Conservation (phyloP, 2,329 filamentous ascomycete genomes). For the Cercospora sp. region DNA sequence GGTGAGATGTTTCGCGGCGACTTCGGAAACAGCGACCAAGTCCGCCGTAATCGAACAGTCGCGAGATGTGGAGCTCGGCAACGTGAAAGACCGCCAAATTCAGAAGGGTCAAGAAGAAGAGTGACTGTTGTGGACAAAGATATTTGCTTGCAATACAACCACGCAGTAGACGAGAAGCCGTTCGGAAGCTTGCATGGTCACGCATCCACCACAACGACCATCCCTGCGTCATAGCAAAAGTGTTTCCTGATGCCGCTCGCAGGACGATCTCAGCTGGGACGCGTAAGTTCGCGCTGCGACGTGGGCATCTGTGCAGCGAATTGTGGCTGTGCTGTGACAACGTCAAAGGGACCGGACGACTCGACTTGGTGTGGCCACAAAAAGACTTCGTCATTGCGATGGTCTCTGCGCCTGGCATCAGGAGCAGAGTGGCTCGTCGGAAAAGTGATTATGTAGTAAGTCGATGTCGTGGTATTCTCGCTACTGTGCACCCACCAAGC, state of each 20-base stretch:
- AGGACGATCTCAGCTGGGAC: slow-evolving; percentile 17
- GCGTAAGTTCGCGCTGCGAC: neutral
- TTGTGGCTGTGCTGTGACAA: slow-evolving; percentile 14
- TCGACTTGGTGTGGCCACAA: neutral
- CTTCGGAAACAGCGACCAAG: neutral
- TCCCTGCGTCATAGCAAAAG: slow-evolving; percentile 12
- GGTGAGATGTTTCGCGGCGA: neutral
- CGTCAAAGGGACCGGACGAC: neutral
- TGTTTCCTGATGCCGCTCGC: slow-evolving; percentile 6
- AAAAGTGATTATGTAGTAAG: neutral
- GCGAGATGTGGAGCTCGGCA: neutral
- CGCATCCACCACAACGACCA: slow-evolving; percentile 7
- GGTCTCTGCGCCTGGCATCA: neutral
- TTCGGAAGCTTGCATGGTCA: slow-evolving; percentile 18
- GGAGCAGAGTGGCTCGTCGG: neutral
- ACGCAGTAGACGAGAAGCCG: slow-evolving; percentile 9
- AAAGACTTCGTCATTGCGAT: slow-evolving; percentile 1
- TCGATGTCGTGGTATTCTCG: slow-evolving; percentile 20
- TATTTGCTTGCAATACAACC: neutral
- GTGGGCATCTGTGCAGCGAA: neutral
- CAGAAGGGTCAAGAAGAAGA: neutral
- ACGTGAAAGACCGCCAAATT: neutral
- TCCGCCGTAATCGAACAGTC: neutral
- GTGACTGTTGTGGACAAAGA: neutral
- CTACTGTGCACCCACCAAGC: slow-evolving; percentile 17